phyloP scores from a whole-genome alignment of 106 monocot genomes.

The Narthecium ossifragum region DNA sequence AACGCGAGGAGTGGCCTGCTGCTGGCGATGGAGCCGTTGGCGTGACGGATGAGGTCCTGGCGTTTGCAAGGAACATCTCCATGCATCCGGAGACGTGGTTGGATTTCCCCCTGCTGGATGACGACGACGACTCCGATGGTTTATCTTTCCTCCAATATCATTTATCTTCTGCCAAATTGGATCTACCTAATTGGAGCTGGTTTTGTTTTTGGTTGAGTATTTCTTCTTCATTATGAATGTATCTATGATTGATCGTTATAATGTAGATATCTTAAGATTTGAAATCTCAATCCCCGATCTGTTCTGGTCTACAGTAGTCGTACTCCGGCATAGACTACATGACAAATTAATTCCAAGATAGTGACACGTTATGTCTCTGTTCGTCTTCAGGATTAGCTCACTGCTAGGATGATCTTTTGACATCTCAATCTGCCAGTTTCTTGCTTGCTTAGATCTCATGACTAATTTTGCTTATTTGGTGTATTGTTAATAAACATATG shows the following conservation, averaged over 20 bases:
- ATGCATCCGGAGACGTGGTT: slow-evolving; percentile 99
- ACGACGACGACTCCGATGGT: slow-evolving; percentile 77
- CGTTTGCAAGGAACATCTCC: slow-evolving; percentile 87
- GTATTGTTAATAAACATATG: no score
- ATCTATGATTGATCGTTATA: background rate
- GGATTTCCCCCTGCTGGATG: slow-evolving; percentile 75
- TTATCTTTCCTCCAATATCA: slow-evolving; percentile 12
- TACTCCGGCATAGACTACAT: background rate
- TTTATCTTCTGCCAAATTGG: background rate
- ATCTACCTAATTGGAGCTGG: background rate
- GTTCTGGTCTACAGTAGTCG: background rate
- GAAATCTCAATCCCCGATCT: background rate
- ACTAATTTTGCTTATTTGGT: no score
- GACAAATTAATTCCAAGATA: no score
- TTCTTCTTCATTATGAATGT: background rate
- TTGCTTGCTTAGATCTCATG: no score
- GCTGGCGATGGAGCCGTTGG: slow-evolving; percentile 45
- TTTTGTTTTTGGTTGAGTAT: background rate
- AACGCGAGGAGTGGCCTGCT: slow-evolving; percentile 16
- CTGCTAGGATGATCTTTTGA: no score
- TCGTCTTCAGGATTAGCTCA: no score
- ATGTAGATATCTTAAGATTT: background rate
- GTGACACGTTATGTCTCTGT: no score
- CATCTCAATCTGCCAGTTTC: no score
- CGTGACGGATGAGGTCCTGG: slow-evolving; percentile 85